Evolutionary conservation across 441 rosid species (phyloP).

Genomic region (Erysimum pusillum): DNA sequence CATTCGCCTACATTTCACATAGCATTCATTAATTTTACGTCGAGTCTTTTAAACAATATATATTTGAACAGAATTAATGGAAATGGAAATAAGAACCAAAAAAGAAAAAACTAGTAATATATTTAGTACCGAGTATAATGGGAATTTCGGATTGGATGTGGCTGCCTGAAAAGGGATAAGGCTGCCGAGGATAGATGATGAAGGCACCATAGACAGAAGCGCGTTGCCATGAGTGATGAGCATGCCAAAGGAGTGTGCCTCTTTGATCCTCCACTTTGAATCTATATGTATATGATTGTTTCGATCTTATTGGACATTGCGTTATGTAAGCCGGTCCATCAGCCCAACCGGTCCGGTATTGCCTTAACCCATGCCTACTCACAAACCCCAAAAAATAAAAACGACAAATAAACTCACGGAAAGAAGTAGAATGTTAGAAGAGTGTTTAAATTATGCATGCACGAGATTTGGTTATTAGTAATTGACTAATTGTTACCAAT

Average conservation of each 20-base stretch:
- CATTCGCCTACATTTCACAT: conserved; percentile 57
- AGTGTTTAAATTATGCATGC: conserved; percentile 27
- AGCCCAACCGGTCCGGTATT: conserved; percentile 71
- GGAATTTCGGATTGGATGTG: conserved; percentile 63
- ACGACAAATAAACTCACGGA: not conserved
- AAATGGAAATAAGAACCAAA: not conserved
- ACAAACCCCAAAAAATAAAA: not conserved
- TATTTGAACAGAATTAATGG: no score
- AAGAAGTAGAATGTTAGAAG: not conserved
- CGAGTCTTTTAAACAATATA: no score
- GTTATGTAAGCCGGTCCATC: conserved; percentile 79
- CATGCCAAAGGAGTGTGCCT: conserved; percentile 75
- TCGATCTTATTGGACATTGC: conserved; percentile 70
- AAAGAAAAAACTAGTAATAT: not conserved
- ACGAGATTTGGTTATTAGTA: conserved; percentile 5
- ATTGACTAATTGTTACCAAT: conserved; percentile 50
- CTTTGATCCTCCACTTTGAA: conserved; percentile 64
- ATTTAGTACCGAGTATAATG: conserved; percentile 63
- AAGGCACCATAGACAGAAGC: conserved; percentile 76
- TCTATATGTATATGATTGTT: conserved; percentile 62
- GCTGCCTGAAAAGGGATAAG: conserved; percentile 58
- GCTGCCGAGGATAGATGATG: conserved; percentile 63
- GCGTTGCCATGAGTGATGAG: conserved; percentile 76
- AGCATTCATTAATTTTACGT: not conserved
- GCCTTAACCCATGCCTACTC: conserved; percentile 74